Percentiles rank a stretch among this genome's conserved stretches.
phyloP scores from a whole-genome alignment of 768 basidiomycete species.

The Suillus luteus region DNA sequence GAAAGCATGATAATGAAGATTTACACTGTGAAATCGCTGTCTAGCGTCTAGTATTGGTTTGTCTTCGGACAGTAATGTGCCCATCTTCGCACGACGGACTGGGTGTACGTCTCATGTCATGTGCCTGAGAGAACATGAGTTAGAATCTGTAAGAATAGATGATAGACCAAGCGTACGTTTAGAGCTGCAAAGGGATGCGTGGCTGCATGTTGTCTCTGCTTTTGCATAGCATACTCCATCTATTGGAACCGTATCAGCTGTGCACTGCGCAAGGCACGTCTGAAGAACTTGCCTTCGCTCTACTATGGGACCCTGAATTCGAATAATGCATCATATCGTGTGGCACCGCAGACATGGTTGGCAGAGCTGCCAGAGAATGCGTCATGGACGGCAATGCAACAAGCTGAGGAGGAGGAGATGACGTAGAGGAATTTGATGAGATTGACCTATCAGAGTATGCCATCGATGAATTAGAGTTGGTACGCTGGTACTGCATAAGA shows the following conservation, averaged over 20 bases:
- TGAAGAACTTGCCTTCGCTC: conserved; percentile 28
- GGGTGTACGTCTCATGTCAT: conserved; percentile 33
- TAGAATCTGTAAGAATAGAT: conserved; percentile 9
- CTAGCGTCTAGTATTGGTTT: conserved; percentile 26
- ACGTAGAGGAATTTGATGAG: conserved; percentile 33
- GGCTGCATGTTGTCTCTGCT: conserved; percentile 32
- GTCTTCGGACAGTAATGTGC: conserved; percentile 36
- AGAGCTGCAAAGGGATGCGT: conserved; percentile 24
- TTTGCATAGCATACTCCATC: conserved; percentile 36
- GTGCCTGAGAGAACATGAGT: conserved; percentile 22
- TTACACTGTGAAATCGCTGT: conserved; percentile 19
- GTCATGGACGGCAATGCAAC: conserved; percentile 34
- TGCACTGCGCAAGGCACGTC: neutral
- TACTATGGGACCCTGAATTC: conserved; percentile 32
- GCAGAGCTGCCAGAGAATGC: conserved; percentile 34
- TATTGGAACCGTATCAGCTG: conserved; percentile 18
- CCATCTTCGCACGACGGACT: conserved; percentile 35
- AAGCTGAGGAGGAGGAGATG: conserved; percentile 33
- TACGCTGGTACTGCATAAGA: conserved; percentile 35
- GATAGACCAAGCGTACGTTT: conserved; percentile 20
- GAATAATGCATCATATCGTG: conserved; percentile 33
- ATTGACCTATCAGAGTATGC: conserved; percentile 34
- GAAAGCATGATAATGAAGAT: neutral
- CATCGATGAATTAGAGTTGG: conserved; percentile 35
- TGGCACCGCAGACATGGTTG: conserved; percentile 34